Evolutionary conservation across 768 basidiomycete genomes (phyloP), one percentile per base, ranked within the genome.

Genomic region (Pulveroboletus sp.): DNA sequence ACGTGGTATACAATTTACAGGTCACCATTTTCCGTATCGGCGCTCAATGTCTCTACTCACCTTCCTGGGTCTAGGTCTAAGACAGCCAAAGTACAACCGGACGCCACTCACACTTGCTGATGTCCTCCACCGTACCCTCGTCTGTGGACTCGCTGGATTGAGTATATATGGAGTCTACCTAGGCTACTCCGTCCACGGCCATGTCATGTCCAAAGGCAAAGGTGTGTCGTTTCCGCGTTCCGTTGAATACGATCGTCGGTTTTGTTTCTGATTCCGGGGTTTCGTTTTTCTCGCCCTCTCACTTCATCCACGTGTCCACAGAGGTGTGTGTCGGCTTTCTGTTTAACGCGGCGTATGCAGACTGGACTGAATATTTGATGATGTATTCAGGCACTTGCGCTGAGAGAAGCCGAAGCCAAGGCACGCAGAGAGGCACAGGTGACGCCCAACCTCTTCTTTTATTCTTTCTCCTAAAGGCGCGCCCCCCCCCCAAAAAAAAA

Each of bases 121-220:
- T 30, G 15, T 65, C 41, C 55, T 68, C 24, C 67, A 68, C 43
- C 64, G 67, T 6, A 63, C 64, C 26, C 14, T 70, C 33, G 64
- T 68, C 49, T 55, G 54, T 6, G 64, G 67, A 37, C 67, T 68
- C 21, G 55, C 61, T 14, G 56, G 38, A 21, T 57, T 68, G 40
- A 65, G 54, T 14, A 31, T 65, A 9, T 69, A 69, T 24, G 67
- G 67, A 36, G 10, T 68, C 17, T 68, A 67, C 51, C 41, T 68
- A 31, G 67, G 68, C 13, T 67, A 65, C 49, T 62, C 62, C 15
- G 63, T 68, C 9, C 67, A 68, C 24, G 55, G 44, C 9, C 66
- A 68, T 26, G 60, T 68, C 40, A 61, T 68, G 54, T 26, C 52
- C 43, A 68, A 64, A 50, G 67, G 67, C 21, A 59, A 50, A 64